Evolutionary conservation across 495 filamentous ascomycete species (phyloP), one percentile per base, ranked within the genome.

Genomic region (Stereocaulon alpinum): DNA sequence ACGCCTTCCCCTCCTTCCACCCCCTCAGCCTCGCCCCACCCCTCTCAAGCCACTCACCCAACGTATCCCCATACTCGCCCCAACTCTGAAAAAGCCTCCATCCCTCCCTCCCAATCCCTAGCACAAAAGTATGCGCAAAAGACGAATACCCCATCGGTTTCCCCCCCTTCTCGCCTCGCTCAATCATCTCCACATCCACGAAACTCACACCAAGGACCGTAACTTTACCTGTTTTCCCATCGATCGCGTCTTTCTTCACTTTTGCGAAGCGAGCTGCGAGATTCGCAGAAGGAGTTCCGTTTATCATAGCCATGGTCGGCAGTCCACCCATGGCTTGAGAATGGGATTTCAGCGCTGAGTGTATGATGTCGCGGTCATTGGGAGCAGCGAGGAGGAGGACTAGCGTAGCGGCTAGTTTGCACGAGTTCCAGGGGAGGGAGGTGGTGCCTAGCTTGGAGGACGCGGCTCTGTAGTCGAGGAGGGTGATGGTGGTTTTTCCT

Each of bases 121-220:
- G n/a, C 2, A 50, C 47, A 17, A 50, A 50, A 12, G 24, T 15
- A 17, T 50, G 47, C 24, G 47, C 47, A 30, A 50, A 50, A 50
- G 47, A 50, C 17, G 47, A 30, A 24, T 50, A 50, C 6, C 9
- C 24, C 47, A 50, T 50, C 15, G 47, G 47, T 7, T 50, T 50
- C 3, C 29, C 14, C 29, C 47, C 22, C 0, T 3, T 30, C 47
- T 50, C 47, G 24, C 47, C 47, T 30, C 47, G 47, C 20, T 50
- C 47, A 30, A 50, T 50, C 47, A 50, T 50, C 47, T 50, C 47
- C 11, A 50, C 47, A n/a, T 50, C 47, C 24, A 50, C 47, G 6
- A 50, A 7, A 11, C 9, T 50, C 0, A 50, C 22, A 1, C 1
- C 7, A 2, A 50, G 10, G 14, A 50, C 24, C 1, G 47, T 50